A percentile compares a stretch with the other conserved stretches of the same genome.
Conservation (phyloP, 495 filamentous ascomycete genomes). For the Amphirosellinia nigrospora region DNA sequence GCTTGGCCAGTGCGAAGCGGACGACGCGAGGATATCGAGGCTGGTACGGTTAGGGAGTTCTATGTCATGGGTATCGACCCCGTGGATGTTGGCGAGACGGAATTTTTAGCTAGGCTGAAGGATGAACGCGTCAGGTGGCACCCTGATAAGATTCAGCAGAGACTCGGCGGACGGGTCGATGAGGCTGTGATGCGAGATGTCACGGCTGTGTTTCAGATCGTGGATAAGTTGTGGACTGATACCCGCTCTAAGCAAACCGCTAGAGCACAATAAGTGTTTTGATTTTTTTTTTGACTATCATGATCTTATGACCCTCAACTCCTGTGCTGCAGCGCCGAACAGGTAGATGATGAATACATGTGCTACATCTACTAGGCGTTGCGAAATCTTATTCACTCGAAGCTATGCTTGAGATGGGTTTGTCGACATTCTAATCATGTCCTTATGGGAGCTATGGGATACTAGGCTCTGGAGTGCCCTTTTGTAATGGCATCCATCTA, state of each 20-base stretch:
- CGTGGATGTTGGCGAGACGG: conserved; percentile 61
- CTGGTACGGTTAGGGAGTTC: conserved; percentile 45
- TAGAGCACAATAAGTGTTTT: conserved; percentile 28
- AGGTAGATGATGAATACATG: neutral
- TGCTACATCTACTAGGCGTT: too few relatives aligned
- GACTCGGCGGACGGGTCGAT: conserved; percentile 72
- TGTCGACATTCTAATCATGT: neutral
- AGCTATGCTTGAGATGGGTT: neutral
- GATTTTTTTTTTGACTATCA: conserved; percentile 7
- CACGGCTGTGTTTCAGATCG: conserved; percentile 89
- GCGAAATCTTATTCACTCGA: neutral
- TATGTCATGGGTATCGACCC: conserved; percentile 49
- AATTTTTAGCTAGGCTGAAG: conserved; percentile 71
- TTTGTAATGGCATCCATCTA: neutral
- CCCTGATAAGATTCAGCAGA: conserved; percentile 97
- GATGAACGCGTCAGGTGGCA: conserved; percentile 92
- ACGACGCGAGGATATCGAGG: conserved; percentile 41
- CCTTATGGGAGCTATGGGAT: neutral
- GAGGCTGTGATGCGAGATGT: conserved; percentile 72
- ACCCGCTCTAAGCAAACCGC: conserved; percentile 43
- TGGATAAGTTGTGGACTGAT: conserved; percentile 83
- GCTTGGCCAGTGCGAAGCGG: conserved; percentile 82
- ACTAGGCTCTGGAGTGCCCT: too few relatives aligned
- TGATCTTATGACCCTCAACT: neutral
- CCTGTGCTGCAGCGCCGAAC: too few relatives aligned